Evolutionary conservation across 176 grass and related monocot genomes (phyloP), one percentile per base, ranked within the genome.

Genomic region (Raddia guianensis): DNA sequence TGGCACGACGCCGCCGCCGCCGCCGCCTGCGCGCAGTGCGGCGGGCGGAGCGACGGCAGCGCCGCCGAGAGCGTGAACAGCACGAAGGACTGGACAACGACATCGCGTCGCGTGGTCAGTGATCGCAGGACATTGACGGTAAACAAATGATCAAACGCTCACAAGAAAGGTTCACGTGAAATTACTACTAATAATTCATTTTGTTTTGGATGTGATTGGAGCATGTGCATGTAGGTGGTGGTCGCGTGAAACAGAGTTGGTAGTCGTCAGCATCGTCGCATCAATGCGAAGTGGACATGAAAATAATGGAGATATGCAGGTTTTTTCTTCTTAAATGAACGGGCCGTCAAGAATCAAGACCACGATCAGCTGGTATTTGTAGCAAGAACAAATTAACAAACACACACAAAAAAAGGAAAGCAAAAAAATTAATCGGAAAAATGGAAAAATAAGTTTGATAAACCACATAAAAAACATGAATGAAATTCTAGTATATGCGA

Each of bases 31-130:
- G 6, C 7, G 48, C 60, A 92, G 71, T 54, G 73, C 6, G 82
- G 47, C 8, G 86, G 86, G 3, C 35, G 73, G 6, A 91, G 78
- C 15, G 60, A 78, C 46, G 60, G 60, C 46, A 78, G 6, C 5
- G 46, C 46, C 0, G 75, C 75, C 2, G 45, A 35, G 46, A 78
- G 60, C 32, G 60, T 65, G 9, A 65, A 50, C 15, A 78, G 5
- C 9, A 78, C 46, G 46, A 64, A 64, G 13, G 75, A 78, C 75
- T 51, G 56, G 6, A 75, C 14, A 74, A 20, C 43, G 1, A 19
- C 72, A 44, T 73, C 19, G 72, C 34, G 5, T 27, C 27, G 27
- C 27, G 27, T 27, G 27, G 27, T 27, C 27, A 27, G 27, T 54
- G 15, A 54, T 40, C 37, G n/a, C 54, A 57, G n/a, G 54, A 57